Evolutionary conservation across 2,329 filamentous ascomycete species (phyloP).

Genomic region (Acephala macrosclerotiorum): DNA sequence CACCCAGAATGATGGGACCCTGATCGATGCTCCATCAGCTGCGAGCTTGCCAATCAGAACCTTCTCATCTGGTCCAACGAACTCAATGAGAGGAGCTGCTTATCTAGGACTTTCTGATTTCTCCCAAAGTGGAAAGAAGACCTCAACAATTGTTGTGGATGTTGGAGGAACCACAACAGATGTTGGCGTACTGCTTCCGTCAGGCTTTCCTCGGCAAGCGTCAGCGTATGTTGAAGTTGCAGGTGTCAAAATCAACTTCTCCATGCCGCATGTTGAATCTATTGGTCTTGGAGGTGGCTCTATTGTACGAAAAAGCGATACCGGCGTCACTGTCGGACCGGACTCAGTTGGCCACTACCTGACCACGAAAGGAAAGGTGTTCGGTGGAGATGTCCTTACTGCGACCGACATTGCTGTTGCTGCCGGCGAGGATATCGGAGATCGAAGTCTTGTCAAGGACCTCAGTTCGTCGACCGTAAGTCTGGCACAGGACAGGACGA

Average conservation of each 20-base stretch:
- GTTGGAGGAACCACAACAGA: conserved; percentile 66
- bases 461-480: conserved; percentile 30
- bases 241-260: conserved; percentile 64
- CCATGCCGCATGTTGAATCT: conserved; percentile 60
- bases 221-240: conserved; percentile 62
- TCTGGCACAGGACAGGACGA: conserved; percentile 37
- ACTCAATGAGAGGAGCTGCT: conserved; percentile 67
- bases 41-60: conserved; percentile 64
- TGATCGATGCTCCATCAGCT: conserved; percentile 59
- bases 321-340: conserved; percentile 55
- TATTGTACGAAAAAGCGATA: conserved; percentile 44
- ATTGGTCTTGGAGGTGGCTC: conserved; percentile 64
- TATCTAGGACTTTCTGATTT: conserved; percentile 51
- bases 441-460: conserved; percentile 22
- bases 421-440: conserved; percentile 36
- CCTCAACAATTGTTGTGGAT: conserved; percentile 52
- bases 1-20: conserved; percentile 68
- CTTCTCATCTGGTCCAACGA: conserved; percentile 68
- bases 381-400: conserved; percentile 60
- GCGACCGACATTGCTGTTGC: conserved; percentile 58
- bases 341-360: conserved; percentile 61
- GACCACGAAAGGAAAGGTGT: conserved; percentile 54
- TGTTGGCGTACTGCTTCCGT: conserved; percentile 61
- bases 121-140: conserved; percentile 27
- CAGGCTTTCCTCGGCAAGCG: conserved; percentile 65